Percentiles rank a stretch among this genome's conserved stretches.
Evolutionary conservation across 2,329 filamentous ascomycete species (phyloP).

Genomic region (Macrophomina pseudophaseolina): DNA sequence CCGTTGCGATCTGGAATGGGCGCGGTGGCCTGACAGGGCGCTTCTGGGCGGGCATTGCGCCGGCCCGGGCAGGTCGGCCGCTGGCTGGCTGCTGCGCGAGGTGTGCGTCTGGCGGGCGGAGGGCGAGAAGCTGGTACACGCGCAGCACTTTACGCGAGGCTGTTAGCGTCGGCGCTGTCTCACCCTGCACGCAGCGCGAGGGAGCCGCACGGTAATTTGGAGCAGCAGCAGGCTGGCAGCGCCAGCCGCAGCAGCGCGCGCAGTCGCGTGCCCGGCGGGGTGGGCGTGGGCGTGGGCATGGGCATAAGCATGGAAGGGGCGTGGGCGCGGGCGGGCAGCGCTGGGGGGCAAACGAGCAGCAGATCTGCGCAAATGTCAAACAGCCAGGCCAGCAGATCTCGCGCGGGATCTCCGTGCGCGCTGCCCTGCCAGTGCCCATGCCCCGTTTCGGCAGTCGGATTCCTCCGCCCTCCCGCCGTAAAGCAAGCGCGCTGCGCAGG

Average conservation of each 20-base stretch:
- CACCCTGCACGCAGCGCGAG: slow-evolving; percentile 13
- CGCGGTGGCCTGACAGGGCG: slow-evolving; percentile 7
- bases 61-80: slow-evolving; percentile 14
- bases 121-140: not conserved
- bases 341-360: not conserved
- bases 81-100: too few species aligned
- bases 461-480: slow-evolving; percentile 13
- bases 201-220: slow-evolving; percentile 15
- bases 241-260: not conserved
- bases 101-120: not conserved
- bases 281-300: not conserved
- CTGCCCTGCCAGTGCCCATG: not conserved
- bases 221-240: too few species aligned
- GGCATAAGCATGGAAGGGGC: not conserved
- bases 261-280: slow-evolving; percentile 12
- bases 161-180: slow-evolving; percentile 23
- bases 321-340: not conserved
- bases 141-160: slow-evolving; percentile 4
- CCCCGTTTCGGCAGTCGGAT: slow-evolving; percentile 19
- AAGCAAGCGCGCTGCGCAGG: not conserved
- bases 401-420: slow-evolving; percentile 17
- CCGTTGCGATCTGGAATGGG: not conserved
- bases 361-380: slow-evolving; percentile 11
- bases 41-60: not conserved
- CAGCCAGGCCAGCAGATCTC: slow-evolving; percentile 10